A percentile compares a stretch with the other conserved stretches of the same genome.
Conservation (phyloP, 192 early-diverging fungal genomes). For the Anaeromyces robustus region DNA sequence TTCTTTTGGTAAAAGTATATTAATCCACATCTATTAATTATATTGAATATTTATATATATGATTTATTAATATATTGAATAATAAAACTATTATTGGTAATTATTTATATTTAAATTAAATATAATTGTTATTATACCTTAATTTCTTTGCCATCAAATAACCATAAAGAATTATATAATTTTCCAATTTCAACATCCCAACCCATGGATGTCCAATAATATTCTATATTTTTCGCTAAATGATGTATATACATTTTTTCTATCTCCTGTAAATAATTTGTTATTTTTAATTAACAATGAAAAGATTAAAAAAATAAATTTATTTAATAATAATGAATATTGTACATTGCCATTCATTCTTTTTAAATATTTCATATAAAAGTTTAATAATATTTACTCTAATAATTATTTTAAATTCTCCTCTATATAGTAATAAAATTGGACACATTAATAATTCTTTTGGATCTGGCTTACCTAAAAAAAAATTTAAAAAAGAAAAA, state of each 20-base stretch:
- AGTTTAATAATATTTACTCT: too few relatives aligned
- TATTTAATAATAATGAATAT: too few relatives aligned
- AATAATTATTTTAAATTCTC: background rate
- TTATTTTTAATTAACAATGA: background rate
- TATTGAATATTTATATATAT: background rate
- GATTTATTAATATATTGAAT: conserved; percentile 5
- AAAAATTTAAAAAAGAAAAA: too few relatives aligned
- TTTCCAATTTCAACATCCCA: conserved; percentile 19
- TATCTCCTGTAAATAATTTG: conserved; percentile 4
- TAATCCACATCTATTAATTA: background rate
- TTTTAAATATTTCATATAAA: too few relatives aligned
- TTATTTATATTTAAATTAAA: too few relatives aligned
- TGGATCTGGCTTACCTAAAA: background rate
- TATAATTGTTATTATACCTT: too few relatives aligned
- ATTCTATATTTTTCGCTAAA: conserved; percentile 48
- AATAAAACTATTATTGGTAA: too few relatives aligned
- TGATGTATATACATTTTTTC: conserved; percentile 31
- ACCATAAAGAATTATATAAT: conserved; percentile 52
- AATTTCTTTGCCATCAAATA: conserved; percentile 40
- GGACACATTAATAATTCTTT: background rate
- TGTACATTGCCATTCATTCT: too few relatives aligned
- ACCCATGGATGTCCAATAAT: conserved; percentile 52
- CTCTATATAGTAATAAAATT: background rate
- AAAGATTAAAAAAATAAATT: too few relatives aligned
- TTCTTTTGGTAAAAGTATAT: conserved; percentile 5